A percentile compares a stretch with the other conserved stretches of the same genome.
Conservation (phyloP, 2,329 filamentous ascomycete genomes). For the Karstenula rhodostoma region DNA sequence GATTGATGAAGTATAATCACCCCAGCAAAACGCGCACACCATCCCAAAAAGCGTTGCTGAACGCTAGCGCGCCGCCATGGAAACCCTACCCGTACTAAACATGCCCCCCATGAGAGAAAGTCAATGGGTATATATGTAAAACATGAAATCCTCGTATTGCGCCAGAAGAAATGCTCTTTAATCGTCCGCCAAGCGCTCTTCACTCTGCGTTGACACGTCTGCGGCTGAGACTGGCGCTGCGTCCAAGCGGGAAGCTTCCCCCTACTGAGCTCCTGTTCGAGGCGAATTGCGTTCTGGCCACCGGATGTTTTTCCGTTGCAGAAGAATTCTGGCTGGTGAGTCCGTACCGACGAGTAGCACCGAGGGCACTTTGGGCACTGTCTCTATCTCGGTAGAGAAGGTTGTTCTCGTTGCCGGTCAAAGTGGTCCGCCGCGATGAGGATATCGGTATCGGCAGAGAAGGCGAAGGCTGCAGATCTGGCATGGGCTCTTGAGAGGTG, state of each 20-base stretch:
- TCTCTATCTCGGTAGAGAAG: conserved; percentile 35
- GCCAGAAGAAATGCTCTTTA: conserved; percentile 24
- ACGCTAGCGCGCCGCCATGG: neutral
- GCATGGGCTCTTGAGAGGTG: conserved; percentile 48
- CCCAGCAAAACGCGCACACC: neutral
- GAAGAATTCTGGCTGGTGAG: conserved; percentile 41
- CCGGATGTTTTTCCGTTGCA: conserved; percentile 42
- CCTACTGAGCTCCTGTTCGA: conserved; percentile 41
- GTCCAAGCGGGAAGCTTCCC: conserved; percentile 34
- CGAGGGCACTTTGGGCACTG: neutral
- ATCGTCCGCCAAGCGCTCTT: conserved; percentile 21
- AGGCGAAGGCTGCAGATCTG: conserved; percentile 44
- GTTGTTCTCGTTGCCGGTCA: conserved; percentile 39
- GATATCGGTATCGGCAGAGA: conserved; percentile 39
- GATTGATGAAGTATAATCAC: conserved; percentile 1
- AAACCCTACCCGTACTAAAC: neutral
- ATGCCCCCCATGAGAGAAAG: neutral
- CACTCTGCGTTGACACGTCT: conserved; percentile 46
- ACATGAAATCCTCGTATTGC: conserved; percentile 3
- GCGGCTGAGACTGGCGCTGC: conserved; percentile 40
- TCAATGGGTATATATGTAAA: conserved; percentile 9
- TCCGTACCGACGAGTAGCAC: conserved; percentile 34
- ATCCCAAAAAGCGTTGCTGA: neutral
- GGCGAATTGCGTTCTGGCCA: conserved; percentile 35
- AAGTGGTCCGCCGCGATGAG: conserved; percentile 42